Conservation (phyloP, 306 rosid species). For the Fagus sylvatica region DNA sequence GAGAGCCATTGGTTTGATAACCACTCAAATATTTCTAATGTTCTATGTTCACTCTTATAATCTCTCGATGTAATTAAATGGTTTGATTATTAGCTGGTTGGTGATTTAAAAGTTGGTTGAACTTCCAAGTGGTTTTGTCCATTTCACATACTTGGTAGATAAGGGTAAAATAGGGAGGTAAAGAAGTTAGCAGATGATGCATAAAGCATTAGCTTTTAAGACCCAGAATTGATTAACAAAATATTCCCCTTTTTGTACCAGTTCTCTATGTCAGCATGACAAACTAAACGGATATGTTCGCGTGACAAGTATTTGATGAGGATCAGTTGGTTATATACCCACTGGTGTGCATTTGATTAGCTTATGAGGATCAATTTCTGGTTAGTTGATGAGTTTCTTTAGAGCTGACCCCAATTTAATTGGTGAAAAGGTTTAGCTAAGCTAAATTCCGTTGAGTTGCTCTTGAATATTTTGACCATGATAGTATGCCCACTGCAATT, state of each 20-base stretch:
- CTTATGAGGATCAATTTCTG: not conserved
- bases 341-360: conserved; percentile 17
- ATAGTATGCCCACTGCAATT: too few species aligned
- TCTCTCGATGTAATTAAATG: not conserved
- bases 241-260: too few species aligned
- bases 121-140: not conserved
- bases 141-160: not conserved
- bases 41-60: not conserved
- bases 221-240: not conserved
- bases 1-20: conserved; percentile 13
- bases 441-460: too few species aligned
- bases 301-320: conserved; percentile 13
- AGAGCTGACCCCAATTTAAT: too few species aligned
- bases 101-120: not conserved
- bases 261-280: not conserved
- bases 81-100: not conserved
- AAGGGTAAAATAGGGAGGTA: not conserved
- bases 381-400: not conserved
- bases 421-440: too few species aligned
- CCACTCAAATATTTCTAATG: not conserved
- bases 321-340: conserved; percentile 33
- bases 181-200: not conserved
- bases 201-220: not conserved
- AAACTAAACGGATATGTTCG: not conserved
- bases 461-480: too few species aligned